Base-by-base conservation (phyloP, 768 basidiomycete species). In the Termitomyces sp. region DNA sequence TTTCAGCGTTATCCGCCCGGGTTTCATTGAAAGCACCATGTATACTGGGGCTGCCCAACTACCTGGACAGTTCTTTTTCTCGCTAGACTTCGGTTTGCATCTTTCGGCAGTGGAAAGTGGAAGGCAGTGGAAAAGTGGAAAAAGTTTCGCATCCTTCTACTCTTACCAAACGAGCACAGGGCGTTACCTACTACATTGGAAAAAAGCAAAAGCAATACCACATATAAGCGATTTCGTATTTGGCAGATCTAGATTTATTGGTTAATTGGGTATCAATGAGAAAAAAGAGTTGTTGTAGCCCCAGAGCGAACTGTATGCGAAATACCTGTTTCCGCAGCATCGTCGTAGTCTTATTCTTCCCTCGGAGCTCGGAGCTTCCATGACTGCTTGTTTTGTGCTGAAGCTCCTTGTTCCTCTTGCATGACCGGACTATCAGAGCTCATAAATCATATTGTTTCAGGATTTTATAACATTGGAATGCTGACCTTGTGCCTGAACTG, bases 1-100 rank as follows among this genome's bases (percentile, higher is more conserved):
- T 44, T 34, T n/a, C 37, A 20, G 29, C n/a, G 36, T 22, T 18
- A 51, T 18, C 18, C 36, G 18, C 18, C 36, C 22, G 36, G 24
- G 16, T 39, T 18, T 26, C 24, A 18, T 39, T 28, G 18, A 28
- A 24, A 1, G 51, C 26, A 37, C 31, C 24, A 37, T 42, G 37
- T 31, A 34, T 51, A 59, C 54, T 59, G 53, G 54, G 37, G 47
- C 24, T 59, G 53, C 53, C 58, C 63, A 61, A 37, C 62, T 73
- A 4, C 71, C 74, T 1, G 71, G 68, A 2, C 61, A 67, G 39
- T 71, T 34, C 4, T 20, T 58, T 52, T 34, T 54, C 46, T 54
- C 46, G 9, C 28, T 58, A 5, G 24, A 24, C 24, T 24, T 20
- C 2, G 13, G n/a, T 20, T 48, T 15, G 18, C 18, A 18, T 9